Conservation (phyloP, 2,329 filamentous ascomycete species). For the Aspergillus terreus region DNA sequence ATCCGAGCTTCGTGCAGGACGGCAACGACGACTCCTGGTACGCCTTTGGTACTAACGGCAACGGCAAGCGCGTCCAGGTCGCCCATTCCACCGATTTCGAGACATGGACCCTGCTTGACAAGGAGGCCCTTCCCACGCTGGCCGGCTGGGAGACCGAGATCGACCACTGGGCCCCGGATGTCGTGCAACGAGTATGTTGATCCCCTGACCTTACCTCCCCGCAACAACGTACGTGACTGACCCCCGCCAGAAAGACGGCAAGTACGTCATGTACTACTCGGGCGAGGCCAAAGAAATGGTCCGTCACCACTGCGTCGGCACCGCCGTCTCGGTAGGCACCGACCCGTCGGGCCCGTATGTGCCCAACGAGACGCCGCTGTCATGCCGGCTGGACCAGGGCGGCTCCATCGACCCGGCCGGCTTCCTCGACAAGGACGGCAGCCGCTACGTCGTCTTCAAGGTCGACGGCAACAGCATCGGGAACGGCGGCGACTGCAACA, state of each 20-base stretch:
- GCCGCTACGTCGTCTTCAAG: slow-evolving; percentile 62
- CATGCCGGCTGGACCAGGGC: slow-evolving; percentile 52
- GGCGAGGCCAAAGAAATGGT: slow-evolving; percentile 42
- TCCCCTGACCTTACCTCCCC: neutral
- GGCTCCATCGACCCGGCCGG: slow-evolving; percentile 62
- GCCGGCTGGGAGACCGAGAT: slow-evolving; percentile 53
- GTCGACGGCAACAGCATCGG: slow-evolving; percentile 60
- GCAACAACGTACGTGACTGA: slow-evolving; percentile 1
- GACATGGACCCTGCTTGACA: slow-evolving; percentile 46
- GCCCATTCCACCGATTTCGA: slow-evolving; percentile 49
- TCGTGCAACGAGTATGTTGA: slow-evolving; percentile 43
- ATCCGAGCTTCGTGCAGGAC: slow-evolving; percentile 45
- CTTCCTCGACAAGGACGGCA: slow-evolving; percentile 54
- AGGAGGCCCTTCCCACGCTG: slow-evolving; percentile 54
- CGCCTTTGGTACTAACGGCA: slow-evolving; percentile 55
- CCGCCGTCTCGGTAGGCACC: slow-evolving; percentile 47
- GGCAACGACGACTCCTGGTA: slow-evolving; percentile 50
- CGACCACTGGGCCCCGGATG: slow-evolving; percentile 62
- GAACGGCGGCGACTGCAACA: slow-evolving; percentile 45
- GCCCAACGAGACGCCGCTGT: slow-evolving; percentile 47
- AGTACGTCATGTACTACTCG: slow-evolving; percentile 60
- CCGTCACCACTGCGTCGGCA: slow-evolving; percentile 56
- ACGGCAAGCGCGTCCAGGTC: slow-evolving; percentile 52
- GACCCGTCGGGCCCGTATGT: slow-evolving; percentile 50
- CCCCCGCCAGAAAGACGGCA: slow-evolving; percentile 37